Base-by-base conservation (phyloP, 2,329 filamentous ascomycete species). In the Fusarium phyllophilum region DNA sequence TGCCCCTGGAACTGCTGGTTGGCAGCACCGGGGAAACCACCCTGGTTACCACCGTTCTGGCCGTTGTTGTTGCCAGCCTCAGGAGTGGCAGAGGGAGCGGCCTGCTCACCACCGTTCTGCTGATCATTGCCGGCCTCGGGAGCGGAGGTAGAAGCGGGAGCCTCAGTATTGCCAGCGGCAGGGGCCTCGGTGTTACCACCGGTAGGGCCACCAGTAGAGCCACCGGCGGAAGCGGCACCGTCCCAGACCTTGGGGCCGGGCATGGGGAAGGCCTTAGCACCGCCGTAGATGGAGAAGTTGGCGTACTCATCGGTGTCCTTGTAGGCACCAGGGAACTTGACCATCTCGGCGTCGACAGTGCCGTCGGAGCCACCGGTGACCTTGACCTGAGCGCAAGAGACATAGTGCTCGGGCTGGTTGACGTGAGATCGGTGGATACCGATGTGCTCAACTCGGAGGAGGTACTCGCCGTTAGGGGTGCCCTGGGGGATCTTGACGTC, bases 401-500 rank as follows among this genome's bases (percentile, higher is more conserved):
- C 65, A 39, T 61, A 68, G 65, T 68, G 65, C 62, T 68, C 65
- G 17, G 65, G 65, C 65, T 68, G 65, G 65, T 67, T 61, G 34
- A 67, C 65, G 45, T 68, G 65, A 6, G 62, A 68, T 61, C 62
- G 62, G 52, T 68, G 65, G 34, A 68, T 1, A 61, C 65, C 65
- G 34, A 68, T 68, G 62, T 68, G 65, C 65, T 68, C 65, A 34
- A 68, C 45, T 33, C 65, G 65, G 65, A 68, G 65, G 65, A 68
- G 65, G 65, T 68, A 68, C 62, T 68, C 33, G 33, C 65, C 65
- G 34, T 66, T 49, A 45, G 65, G 65, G 22, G 52, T 60, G 22
- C 52, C 65, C 62, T 61, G 45, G 52, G 65, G 65, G 29, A 68
- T 68, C 62, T 68, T 61, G 52, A 68, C 62, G 20, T 68, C 62